Base-by-base conservation (phyloP, 2,329 filamentous ascomycete genomes). In the Sordariomycetes sp. region DNA sequence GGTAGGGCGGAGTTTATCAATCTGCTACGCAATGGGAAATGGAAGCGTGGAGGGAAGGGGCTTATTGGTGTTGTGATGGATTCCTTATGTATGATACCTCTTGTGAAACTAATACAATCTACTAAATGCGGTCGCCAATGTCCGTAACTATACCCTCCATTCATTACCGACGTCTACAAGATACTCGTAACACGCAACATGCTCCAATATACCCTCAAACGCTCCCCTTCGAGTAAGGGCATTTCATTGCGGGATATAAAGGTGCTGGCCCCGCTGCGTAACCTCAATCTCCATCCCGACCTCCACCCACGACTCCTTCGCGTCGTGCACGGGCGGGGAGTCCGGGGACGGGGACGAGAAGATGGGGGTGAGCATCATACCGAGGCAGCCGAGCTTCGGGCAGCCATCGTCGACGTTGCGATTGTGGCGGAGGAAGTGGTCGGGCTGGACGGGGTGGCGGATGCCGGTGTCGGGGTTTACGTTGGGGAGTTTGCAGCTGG, bases 401-500 rank as follows among this genome's bases (percentile, higher is more conserved):
- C 79, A 78, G 1, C 84, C 84, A 22, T 74, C 69, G 65, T 87
- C 84, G 25, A 87, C 79, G 10, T 79, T 73, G 13, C 84, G 76
- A 61, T 78, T 76, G 60, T 76, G 76, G 36, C 81, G 72, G 59
- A 87, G 70, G 0, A 83, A 80, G 56, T 70, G 72, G 63, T 83
- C 79, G 0, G 84, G 81, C 68, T 86, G 77, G 34, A 69, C 66
- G 24, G 66, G 65, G 64, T 85, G 80, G 24, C 76, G 75, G 45
- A 76, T 64, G n/a, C 79, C 86, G 6, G 74, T 82, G 20, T 73
- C 72, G 0, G 78, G 85, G 65, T 89, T 76, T 1, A 88, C 82
- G 62, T 89, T 89, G 22, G 85, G 85, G 62, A 90, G 67, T 62
- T 83, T 86, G 70, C 86, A 89, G 57, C 76, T 78, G 54, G 13